Base-by-base conservation (phyloP, 352 stramenopile genomes). In the Globisporangium okanoganense region DNA sequence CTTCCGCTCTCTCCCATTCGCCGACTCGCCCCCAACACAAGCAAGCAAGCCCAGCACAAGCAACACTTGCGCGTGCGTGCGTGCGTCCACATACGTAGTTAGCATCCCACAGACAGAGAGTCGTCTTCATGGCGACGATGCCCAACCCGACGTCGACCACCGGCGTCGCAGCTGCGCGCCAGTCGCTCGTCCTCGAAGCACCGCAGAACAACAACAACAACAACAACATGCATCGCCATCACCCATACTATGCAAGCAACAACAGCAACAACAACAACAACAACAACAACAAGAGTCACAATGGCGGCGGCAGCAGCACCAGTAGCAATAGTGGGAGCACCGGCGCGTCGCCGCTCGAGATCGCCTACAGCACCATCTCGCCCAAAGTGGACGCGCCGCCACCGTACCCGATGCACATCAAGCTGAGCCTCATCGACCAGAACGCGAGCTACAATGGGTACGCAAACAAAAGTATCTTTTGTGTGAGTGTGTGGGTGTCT, bases 391-490 rank as follows among this genome's bases (percentile, higher is more conserved):
- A 90, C 57, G 50, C 66, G 60, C 72, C 78, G 58, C 60, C 71
- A 36, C 66, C 71, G 55, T 78, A 79, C 50, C 71, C 71, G 31
- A 90, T 93, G 83, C 81, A 93, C 69, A 91, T 93, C 70, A 93
- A 93, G 59, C 81, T 93, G 25, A 90, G 74, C 58, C 72, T 93
- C 38, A 90, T 93, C 58, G 81, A 93, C 69, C 73, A 90, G 62
- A 86, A 80, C 62, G 69, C 82, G 41, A 74, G 52, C 31, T 57
- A 66, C 29, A 79, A 78, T 27, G 73, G 66, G 71, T 76, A 33
- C 51, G 29, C n/a, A n/a, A n/a, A n/a, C n/a, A n/a, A n/a, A n/a
- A n/a, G 69, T 49, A 48, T 27, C 18, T 48, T 53, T 6, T 25
- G 22, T 25, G 48, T 64, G 22, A 27, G 10, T 63, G 10, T 47